Percentiles rank a stretch among this genome's conserved stretches.
Evolutionary conservation across 1,139 yeast species (phyloP).

Genomic region (Saccharomyces hybrid): DNA sequence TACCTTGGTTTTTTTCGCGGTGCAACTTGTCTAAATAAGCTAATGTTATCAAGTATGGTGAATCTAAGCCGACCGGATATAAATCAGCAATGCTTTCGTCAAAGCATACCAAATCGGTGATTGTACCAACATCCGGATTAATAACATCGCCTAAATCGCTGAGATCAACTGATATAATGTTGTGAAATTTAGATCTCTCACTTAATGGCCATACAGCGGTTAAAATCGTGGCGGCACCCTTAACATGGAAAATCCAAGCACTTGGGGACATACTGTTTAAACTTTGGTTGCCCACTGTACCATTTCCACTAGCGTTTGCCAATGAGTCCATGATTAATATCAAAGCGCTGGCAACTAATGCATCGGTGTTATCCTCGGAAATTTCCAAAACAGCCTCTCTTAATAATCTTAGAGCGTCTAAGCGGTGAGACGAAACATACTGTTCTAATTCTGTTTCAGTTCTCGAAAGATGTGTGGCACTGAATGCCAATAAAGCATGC

Average conservation of each 20-base stretch:
- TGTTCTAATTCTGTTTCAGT: conserved; percentile 72
- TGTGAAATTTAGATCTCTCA: conserved; percentile 64
- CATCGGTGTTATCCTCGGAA: conserved; percentile 80
- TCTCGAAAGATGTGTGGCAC: conserved; percentile 84
- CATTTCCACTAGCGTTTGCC: conserved; percentile 51
- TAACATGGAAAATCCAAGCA: conserved; percentile 95
- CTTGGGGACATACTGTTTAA: conserved; percentile 58
- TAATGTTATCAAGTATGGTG: conserved; percentile 79
- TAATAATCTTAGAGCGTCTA: conserved; percentile 72
- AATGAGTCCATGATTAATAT: conserved; percentile 85
- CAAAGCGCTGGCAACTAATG: conserved; percentile 85
- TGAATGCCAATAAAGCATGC: conserved; percentile 85
- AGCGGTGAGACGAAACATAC: conserved; percentile 79
- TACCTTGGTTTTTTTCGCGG: conserved; percentile 74
- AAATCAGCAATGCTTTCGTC: conserved; percentile 78
- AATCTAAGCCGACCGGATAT: conserved; percentile 74
- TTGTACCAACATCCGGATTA: conserved; percentile 36
- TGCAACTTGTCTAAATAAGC: conserved; percentile 82
- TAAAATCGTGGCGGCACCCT: conserved; percentile 91
- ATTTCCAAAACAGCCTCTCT: conserved; percentile 83
- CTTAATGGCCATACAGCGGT: conserved; percentile 94
- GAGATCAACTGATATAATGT: conserved; percentile 67
- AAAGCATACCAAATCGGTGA: conserved; percentile 69
- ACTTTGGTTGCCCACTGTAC: conserved; percentile 2
- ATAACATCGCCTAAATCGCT: conserved; percentile 75